Percentiles rank a stretch among this genome's conserved stretches.
Conservation (phyloP, 495 filamentous ascomycete species). For the Thermochaetoides thermophila region DNA sequence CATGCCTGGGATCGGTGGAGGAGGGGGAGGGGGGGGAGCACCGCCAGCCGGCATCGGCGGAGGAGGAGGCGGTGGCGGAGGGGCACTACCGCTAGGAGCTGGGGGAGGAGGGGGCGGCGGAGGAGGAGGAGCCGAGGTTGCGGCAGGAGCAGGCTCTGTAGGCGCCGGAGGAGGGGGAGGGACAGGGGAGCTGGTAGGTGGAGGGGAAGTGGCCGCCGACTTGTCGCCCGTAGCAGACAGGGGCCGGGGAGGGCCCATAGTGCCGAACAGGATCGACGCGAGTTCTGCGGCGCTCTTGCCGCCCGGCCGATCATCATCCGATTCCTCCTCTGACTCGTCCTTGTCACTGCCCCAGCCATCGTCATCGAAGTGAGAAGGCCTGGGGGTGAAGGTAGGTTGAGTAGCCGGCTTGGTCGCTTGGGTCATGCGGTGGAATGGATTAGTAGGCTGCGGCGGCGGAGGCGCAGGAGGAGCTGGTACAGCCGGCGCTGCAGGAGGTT, state of each 20-base stretch:
- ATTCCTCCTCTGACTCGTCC: slow-evolving; percentile 56
- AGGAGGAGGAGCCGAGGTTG: slow-evolving; percentile 20
- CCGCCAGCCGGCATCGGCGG: slow-evolving; percentile 35
- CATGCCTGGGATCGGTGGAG: slow-evolving; percentile 28
- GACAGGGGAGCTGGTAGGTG: slow-evolving; percentile 22
- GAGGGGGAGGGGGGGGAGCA: slow-evolving; percentile 37
- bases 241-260: slow-evolving; percentile 89
- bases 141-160: slow-evolving; percentile 19
- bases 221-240: slow-evolving; percentile 69
- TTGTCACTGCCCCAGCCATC: slow-evolving; percentile 85
- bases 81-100: slow-evolving; percentile 24
- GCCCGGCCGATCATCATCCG: slow-evolving; percentile 38
- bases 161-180: slow-evolving; percentile 24
- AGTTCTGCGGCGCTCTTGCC: slow-evolving; percentile 79
- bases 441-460: slow-evolving; percentile 48
- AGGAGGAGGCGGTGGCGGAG: slow-evolving; percentile 22
- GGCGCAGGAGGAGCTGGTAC: slow-evolving; percentile 29
- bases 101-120: slow-evolving; percentile 35
- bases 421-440: slow-evolving; percentile 87
- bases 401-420: slow-evolving; percentile 35
- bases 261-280: slow-evolving; percentile 86
- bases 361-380: slow-evolving; percentile 37
- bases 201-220: slow-evolving; percentile 29
- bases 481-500: slow-evolving; percentile 24
- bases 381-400: slow-evolving; percentile 19